These are phyloP conservation scores for Fusarium floridanum DNA, from an alignment of 2,329 filamentous ascomycete species.

Conservation along the genomic window DNA sequence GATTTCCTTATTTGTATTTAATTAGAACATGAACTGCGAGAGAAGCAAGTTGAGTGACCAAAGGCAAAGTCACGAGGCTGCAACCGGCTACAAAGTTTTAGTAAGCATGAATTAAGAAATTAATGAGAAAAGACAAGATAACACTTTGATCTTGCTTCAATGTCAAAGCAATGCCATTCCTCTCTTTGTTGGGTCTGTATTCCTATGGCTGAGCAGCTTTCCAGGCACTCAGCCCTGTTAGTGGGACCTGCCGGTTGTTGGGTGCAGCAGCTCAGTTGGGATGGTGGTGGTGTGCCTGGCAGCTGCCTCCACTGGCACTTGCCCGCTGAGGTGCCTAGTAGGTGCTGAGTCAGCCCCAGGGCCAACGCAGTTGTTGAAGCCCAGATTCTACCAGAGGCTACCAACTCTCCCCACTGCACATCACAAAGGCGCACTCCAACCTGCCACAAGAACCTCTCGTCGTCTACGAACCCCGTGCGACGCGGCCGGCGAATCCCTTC, in stretches of 20 bases:
- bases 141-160: neutral
- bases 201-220: neutral
- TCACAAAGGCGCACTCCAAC: conserved; percentile 46
- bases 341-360: conserved; percentile 41
- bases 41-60: neutral
- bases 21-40: neutral
- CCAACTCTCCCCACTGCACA: conserved; percentile 57
- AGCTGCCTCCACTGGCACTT: neutral
- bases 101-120: neutral
- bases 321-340: neutral
- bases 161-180: neutral
- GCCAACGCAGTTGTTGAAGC: conserved; percentile 43
- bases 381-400: conserved; percentile 48
- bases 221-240: conserved; percentile 31
- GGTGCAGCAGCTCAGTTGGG: neutral
- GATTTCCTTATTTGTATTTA: neutral
- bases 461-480: conserved; percentile 22
- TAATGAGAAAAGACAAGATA: neutral
- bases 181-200: neutral
- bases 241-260: conserved; percentile 15
- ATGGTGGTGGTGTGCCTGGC: neutral
- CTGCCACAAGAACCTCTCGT: conserved; percentile 35
- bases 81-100: neutral
- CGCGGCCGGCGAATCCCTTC: conserved; percentile 15
- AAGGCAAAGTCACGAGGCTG: neutral